A percentile compares a stretch with the other conserved stretches of the same genome.
phyloP scores from a whole-genome alignment of 2,329 filamentous ascomycete species.

The Fusarium stilboides region DNA sequence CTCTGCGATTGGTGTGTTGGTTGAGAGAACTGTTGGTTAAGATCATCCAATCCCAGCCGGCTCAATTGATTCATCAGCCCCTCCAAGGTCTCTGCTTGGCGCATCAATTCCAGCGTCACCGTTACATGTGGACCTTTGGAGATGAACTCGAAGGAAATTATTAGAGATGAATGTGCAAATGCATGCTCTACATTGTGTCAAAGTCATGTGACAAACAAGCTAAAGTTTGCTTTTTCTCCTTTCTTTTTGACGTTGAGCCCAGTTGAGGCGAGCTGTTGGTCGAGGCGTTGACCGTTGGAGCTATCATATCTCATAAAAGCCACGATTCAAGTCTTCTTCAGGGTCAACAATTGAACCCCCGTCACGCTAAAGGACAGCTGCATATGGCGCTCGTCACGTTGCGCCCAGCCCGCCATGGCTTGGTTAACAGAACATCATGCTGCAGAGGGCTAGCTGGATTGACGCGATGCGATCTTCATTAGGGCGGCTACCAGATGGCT shows the following conservation, averaged over 20 bases:
- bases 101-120: conserved; percentile 6
- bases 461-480: conserved; percentile 16
- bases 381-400: conserved; percentile 20
- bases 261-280: conserved; percentile 5
- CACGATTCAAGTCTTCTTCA: conserved; percentile 16
- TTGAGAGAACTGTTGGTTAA: background rate
- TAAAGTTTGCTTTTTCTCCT: background rate
- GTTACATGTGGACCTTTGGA: conserved; percentile 10
- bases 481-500: conserved; percentile 4
- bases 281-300: background rate
- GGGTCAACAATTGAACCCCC: conserved; percentile 1
- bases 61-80: conserved; percentile 6
- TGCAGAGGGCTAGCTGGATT: conserved; percentile 20
- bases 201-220: conserved; percentile 23
- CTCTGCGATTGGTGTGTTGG: conserved; percentile 36
- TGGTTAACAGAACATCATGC: background rate
- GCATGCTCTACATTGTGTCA: conserved; percentile 8
- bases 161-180: background rate
- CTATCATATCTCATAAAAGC: conserved; percentile 48
- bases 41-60: conserved; percentile 12
- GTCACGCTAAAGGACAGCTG: conserved; percentile 39
- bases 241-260: background rate
- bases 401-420: conserved; percentile 3
- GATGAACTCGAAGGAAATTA: background rate
- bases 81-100: background rate